These are phyloP conservation scores for Pythium periplocum DNA, from an alignment of 352 stramenopile species.

Conservation along the genomic window DNA sequence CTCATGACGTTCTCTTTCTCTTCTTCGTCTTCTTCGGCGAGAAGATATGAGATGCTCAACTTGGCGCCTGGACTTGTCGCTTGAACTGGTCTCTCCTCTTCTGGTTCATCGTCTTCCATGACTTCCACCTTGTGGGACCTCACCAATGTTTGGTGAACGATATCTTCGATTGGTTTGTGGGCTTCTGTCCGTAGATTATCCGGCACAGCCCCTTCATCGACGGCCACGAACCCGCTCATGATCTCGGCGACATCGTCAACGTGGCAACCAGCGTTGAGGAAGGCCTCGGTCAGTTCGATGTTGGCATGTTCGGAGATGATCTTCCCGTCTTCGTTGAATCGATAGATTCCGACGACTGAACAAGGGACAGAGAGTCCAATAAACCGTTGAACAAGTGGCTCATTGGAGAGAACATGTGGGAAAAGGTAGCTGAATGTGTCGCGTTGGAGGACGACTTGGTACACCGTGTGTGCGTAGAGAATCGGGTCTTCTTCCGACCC, in stretches of 20 bases:
- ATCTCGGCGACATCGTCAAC: constrained; percentile 18
- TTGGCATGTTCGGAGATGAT: constrained; percentile 17
- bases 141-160: constrained; percentile 9
- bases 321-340: constrained; percentile 14
- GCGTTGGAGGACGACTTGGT: constrained; percentile 20
- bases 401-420: constrained; percentile 19
- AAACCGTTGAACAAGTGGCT: constrained; percentile 16
- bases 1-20: constrained; percentile 14
- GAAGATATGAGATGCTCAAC: constrained; percentile 18
- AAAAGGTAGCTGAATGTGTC: constrained; percentile 25
- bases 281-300: constrained; percentile 18
- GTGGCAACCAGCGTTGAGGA: constrained; percentile 14
- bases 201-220: constrained; percentile 10
- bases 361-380: constrained; percentile 19
- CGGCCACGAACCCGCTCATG: constrained; percentile 18
- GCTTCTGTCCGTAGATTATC: constrained; percentile 19
- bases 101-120: constrained; percentile 4
- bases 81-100: not conserved
- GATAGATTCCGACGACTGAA: constrained; percentile 16
- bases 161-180: constrained; percentile 13
- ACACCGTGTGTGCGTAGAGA: constrained; percentile 20
- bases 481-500: constrained; percentile 23
- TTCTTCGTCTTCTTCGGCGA: constrained; percentile 12
- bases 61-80: constrained; percentile 1
- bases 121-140: constrained; percentile 1